Evolutionary conservation across 225 moss, liverwort and hornwort genomes (phyloP).

Genomic region (Rhytidiadelphus loreus): DNA sequence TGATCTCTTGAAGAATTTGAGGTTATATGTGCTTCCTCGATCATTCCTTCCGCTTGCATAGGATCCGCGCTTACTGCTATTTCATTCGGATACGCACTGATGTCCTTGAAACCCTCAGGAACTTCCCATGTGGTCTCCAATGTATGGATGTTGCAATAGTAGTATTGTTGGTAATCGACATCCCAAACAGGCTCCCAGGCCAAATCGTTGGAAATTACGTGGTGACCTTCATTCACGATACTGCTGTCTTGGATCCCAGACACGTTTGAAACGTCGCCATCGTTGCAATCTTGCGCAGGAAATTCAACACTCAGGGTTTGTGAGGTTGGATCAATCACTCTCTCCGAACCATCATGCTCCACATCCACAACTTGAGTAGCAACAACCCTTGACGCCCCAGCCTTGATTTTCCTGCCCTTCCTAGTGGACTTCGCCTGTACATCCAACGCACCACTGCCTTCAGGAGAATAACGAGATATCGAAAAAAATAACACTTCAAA

Average conservation of each 20-base stretch:
- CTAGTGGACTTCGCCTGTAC: constrained; percentile 19
- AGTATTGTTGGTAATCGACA: constrained; percentile 53
- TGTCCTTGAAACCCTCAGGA: constrained; percentile 43
- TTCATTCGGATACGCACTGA: background rate
- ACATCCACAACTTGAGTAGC: background rate
- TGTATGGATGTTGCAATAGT: constrained; percentile 53
- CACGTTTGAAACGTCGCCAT: background rate
- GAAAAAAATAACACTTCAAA: background rate
- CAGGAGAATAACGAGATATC: background rate
- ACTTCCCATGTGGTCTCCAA: constrained; percentile 68
- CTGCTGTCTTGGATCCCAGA: background rate
- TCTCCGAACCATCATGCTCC: background rate
- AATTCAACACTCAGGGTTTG: background rate
- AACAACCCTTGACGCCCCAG: background rate
- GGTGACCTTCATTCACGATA: background rate
- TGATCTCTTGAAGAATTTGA: background rate
- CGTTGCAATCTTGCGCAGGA: background rate
- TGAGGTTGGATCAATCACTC: background rate
- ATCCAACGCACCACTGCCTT: background rate
- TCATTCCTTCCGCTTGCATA: background rate
- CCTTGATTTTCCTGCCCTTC: constrained; percentile 7
- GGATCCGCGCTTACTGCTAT: background rate
- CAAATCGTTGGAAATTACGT: background rate
- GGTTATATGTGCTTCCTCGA: background rate
- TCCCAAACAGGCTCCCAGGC: constrained; percentile 77